Evolutionary conservation across 768 basidiomycete species (phyloP).

Genomic region (Tricholomella constricta): DNA sequence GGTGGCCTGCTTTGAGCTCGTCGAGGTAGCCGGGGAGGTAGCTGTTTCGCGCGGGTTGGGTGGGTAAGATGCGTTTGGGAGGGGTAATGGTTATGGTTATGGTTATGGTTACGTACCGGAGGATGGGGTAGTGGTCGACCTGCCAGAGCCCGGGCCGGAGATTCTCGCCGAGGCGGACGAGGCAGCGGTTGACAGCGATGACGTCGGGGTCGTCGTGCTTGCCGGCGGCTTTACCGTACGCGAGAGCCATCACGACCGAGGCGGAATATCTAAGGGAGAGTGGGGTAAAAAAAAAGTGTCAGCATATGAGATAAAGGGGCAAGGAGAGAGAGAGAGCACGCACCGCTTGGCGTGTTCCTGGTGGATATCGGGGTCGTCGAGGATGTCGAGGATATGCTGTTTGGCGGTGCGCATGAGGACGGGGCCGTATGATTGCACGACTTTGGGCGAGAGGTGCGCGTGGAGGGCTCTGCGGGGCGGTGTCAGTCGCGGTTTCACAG

Average conservation of each 20-base stretch:
- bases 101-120: slow-evolving; percentile 28
- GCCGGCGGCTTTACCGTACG: slow-evolving; percentile 46
- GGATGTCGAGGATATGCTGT: slow-evolving; percentile 45
- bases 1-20: slow-evolving; percentile 57
- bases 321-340: not conserved
- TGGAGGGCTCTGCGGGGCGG: slow-evolving; percentile 48
- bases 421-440: slow-evolving; percentile 47
- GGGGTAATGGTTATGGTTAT: too few relatives aligned
- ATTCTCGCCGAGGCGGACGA: slow-evolving; percentile 46
- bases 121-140: slow-evolving; percentile 48
- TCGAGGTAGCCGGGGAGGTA: slow-evolving; percentile 64
- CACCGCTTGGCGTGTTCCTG: slow-evolving; percentile 53
- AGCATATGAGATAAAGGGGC: not conserved
- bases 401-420: slow-evolving; percentile 48
- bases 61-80: not conserved
- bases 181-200: slow-evolving; percentile 45
- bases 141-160: slow-evolving; percentile 47
- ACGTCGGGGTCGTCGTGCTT: slow-evolving; percentile 49
- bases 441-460: slow-evolving; percentile 58
- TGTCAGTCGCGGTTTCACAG: not conserved
- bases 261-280: slow-evolving; percentile 43
- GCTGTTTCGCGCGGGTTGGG: slow-evolving; percentile 21
- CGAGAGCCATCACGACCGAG: slow-evolving; percentile 50
- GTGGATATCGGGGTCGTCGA: slow-evolving; percentile 45
- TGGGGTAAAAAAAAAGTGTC: not conserved